Conservation (phyloP, 805 yeast species). For the Myxozyma lipomycoides region DNA sequence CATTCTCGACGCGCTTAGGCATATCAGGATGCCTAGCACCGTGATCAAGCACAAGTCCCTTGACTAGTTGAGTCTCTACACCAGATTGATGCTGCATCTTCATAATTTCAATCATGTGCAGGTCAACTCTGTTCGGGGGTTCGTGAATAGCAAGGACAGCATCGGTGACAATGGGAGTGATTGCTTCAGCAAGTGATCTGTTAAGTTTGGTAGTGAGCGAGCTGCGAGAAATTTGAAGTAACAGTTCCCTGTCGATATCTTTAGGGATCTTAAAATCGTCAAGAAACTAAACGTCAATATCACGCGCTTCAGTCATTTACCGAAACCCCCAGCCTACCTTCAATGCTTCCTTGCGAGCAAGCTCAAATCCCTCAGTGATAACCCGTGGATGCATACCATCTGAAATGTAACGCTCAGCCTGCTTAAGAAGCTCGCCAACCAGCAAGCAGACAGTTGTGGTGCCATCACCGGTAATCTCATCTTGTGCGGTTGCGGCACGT, state of each 20-base stretch:
- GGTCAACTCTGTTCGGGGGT: conserved; percentile 55
- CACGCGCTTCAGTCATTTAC: neutral
- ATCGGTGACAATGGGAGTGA: conserved; percentile 93
- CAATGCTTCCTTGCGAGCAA: conserved; percentile 73
- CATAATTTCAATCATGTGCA: conserved; percentile 98
- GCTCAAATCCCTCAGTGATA: conserved; percentile 90
- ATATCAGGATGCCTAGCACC: conserved; percentile 99
- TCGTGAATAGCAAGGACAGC: conserved; percentile 79
- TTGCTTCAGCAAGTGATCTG: conserved; percentile 66
- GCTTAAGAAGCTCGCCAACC: conserved; percentile 91
- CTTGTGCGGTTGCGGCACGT: conserved; percentile 97
- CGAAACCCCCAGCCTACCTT: too few relatives aligned
- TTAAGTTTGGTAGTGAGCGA: conserved; percentile 85
- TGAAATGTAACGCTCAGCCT: conserved; percentile 83
- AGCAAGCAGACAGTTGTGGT: conserved; percentile 91
- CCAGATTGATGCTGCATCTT: conserved; percentile 93
- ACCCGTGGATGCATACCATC: conserved; percentile 97
- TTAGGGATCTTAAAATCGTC: conserved; percentile 58
- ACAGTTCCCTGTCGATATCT: conserved; percentile 74
- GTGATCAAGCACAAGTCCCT: conserved; percentile 92
- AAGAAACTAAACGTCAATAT: conserved; percentile 49
- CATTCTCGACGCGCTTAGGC: conserved; percentile 86
- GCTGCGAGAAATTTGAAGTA: conserved; percentile 86
- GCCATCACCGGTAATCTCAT: conserved; percentile 99
- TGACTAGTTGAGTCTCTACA: conserved; percentile 73